Conservation (phyloP, 192 early-diverging fungal species). For the Chytriomyces sp. region DNA sequence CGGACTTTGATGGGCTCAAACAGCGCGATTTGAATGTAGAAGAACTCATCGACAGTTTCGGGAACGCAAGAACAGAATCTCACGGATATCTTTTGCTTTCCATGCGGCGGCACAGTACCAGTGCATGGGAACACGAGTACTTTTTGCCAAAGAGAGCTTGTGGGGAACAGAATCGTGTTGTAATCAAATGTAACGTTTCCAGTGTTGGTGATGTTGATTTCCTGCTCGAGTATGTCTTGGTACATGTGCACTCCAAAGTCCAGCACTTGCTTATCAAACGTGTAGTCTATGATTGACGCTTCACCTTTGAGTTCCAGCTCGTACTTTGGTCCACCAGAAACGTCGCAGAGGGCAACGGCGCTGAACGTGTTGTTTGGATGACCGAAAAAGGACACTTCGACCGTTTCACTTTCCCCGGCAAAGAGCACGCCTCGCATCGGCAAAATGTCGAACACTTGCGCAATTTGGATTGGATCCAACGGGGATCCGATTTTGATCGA, state of each 20-base stretch:
- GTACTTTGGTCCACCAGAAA: slow-evolving; percentile 63
- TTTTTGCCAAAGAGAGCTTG: slow-evolving; percentile 42
- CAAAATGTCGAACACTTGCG: slow-evolving; percentile 60
- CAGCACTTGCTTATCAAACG: slow-evolving; percentile 43
- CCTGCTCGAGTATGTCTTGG: slow-evolving; percentile 61
- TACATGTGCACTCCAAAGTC: slow-evolving; percentile 60
- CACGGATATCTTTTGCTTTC: slow-evolving; percentile 49
- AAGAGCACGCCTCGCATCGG: slow-evolving; percentile 52
- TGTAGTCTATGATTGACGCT: slow-evolving; percentile 52
- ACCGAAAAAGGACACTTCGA: slow-evolving; percentile 57
- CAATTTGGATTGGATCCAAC: slow-evolving; percentile 7
- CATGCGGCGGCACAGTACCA: slow-evolving; percentile 50
- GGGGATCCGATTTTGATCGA: slow-evolving; percentile 18
- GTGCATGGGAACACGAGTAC: slow-evolving; percentile 48
- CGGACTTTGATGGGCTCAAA: slow-evolving; percentile 56
- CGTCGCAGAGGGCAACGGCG: slow-evolving; percentile 55
- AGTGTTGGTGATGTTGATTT: slow-evolving; percentile 56
- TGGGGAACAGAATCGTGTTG: slow-evolving; percentile 40
- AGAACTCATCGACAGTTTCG: slow-evolving; percentile 54
- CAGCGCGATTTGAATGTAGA: slow-evolving; percentile 60
- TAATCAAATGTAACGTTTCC: slow-evolving; percentile 60
- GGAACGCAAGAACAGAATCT: slow-evolving; percentile 54
- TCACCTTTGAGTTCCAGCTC: slow-evolving; percentile 57
- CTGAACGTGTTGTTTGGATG: slow-evolving; percentile 40
- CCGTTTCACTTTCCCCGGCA: slow-evolving; percentile 52